Base-by-base conservation (phyloP, 768 basidiomycete genomes). In the Cystofilobasidium bisporidii region DNA sequence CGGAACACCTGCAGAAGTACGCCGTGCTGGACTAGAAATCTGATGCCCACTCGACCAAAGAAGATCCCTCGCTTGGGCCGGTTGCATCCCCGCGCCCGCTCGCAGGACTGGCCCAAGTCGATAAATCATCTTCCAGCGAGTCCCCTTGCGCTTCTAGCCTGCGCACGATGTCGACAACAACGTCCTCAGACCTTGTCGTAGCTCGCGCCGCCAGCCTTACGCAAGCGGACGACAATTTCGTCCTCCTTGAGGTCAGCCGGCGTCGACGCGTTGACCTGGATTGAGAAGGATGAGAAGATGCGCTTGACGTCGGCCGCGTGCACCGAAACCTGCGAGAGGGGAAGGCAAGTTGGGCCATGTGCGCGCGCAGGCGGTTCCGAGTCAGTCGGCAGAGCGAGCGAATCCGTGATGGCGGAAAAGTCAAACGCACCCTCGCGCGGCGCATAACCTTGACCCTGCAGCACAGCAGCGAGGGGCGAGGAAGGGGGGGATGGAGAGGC, bases 261-360 rank as follows among this genome's bases (percentile, higher is more conserved):
- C 76, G 89, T 86, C 62, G 83, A 82, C 41, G 91, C 91, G 18
- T 89, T 82, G 66, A 97, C 89, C 73, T 96, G 91, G 74, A 96
- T 87, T 61, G 89, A 89, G 79, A 82, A 92, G 68, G 79, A 72
- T 40, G 85, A 83, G 72, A 97, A 78, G 65, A 87, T 85, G 57
- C 79, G 75, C 80, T 96, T 94, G 78, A 96, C 90, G 79, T 91
- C 86, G 71, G 88, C 87, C 30, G 85, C 74, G 74, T 97, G 92
- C 4, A 97, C 91, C 67, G 92, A 94, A 74, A 94, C 88, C 91
- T 93, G 28, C 15, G 18, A 1, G 63, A 20, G 36, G 36, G 36
- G 36, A n/a, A 43, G 24, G 0, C 0, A 15, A 22, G 5, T 20
- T n/a, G 24, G 20, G 36, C 22, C 8, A 28, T 3, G 41, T 6